Conservation (phyloP, 2,329 filamentous ascomycete genomes). For the Fusarium domesticum region DNA sequence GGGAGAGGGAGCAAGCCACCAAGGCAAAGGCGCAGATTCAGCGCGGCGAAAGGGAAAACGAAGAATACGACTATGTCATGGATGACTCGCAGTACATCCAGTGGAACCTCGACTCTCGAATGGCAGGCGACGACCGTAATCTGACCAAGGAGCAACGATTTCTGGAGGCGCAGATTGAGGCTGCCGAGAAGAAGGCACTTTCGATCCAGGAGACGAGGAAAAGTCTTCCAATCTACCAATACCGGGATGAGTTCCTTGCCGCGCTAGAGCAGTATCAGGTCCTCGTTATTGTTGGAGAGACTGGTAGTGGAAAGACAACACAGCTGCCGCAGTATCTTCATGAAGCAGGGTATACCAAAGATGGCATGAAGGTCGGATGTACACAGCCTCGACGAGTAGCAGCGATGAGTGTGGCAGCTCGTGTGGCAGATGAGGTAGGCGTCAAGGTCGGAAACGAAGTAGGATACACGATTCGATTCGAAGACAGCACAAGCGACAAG, state of each 20-base stretch:
- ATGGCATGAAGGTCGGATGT: conserved; percentile 81
- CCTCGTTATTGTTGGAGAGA: conserved; percentile 90
- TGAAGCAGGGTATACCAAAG: conserved; percentile 84
- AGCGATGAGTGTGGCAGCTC: conserved; percentile 94
- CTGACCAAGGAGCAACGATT: conserved; percentile 76
- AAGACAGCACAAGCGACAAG: conserved; percentile 87
- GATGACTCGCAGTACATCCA: conserved; percentile 86
- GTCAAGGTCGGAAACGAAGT: conserved; percentile 89
- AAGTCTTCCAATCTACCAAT: conserved; percentile 84
- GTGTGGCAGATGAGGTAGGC: conserved; percentile 91
- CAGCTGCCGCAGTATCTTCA: conserved; percentile 92
- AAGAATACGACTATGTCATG: conserved; percentile 90
- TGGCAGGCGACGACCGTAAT: conserved; percentile 68
- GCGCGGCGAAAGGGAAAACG: conserved; percentile 69
- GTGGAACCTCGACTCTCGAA: conserved; percentile 71
- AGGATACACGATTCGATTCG: conserved; percentile 92
- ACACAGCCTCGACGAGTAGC: conserved; percentile 94
- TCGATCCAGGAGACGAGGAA: conserved; percentile 91
- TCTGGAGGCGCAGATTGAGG: conserved; percentile 77
- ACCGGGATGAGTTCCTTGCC: conserved; percentile 79
- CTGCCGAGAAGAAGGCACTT: conserved; percentile 81
- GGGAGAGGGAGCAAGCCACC: conserved; percentile 84
- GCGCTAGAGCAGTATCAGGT: conserved; percentile 84
- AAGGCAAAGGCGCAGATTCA: conserved; percentile 86
- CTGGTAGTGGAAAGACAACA: conserved; percentile 92